A percentile compares a stretch with the other conserved stretches of the same genome.
Conservation (phyloP, 164 flowering plant species). For the Berberis vulgaris region DNA sequence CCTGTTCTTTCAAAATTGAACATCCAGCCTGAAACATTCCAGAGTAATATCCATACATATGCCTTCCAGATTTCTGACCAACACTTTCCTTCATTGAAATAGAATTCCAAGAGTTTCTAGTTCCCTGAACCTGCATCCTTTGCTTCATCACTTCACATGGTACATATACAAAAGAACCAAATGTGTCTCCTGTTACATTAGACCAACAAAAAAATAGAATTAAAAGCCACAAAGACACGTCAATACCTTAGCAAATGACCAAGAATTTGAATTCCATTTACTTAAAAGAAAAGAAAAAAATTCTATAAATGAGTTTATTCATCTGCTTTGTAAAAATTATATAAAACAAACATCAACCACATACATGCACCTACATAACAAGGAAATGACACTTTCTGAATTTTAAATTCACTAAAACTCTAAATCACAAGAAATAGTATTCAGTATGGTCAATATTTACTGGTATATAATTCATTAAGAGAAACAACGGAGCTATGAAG, state of each 20-base stretch:
- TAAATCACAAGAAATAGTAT: too few species aligned
- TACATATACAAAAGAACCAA: slow-evolving; percentile 87
- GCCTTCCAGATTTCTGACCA: slow-evolving; percentile 30
- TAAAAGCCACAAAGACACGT: not conserved
- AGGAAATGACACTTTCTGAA: too few species aligned
- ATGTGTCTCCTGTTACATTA: slow-evolving; percentile 74
- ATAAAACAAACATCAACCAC: too few species aligned
- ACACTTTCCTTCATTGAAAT: slow-evolving; percentile 24
- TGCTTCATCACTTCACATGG: slow-evolving; percentile 98
- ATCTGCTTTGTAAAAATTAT: too few species aligned
- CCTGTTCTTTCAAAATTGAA: slow-evolving; percentile 82
- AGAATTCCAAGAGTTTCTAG: slow-evolving; percentile 59
- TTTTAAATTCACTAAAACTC: too few species aligned
- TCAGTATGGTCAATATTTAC: too few species aligned
- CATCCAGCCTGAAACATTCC: slow-evolving; percentile 87
- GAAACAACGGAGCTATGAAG: too few species aligned
- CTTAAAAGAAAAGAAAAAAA: too few species aligned
- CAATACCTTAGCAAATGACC: too few species aligned
- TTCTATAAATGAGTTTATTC: too few species aligned
- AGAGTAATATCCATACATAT: slow-evolving; percentile 63
- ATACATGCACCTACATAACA: not conserved
- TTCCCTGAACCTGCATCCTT: slow-evolving; percentile 97
- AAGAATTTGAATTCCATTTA: too few species aligned
- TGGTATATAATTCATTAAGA: too few species aligned
- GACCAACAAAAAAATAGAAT: not conserved